These are phyloP conservation scores for Xylariomycetidae sp. DNA, from an alignment of 2,329 filamentous ascomycete species.

Conservation along the genomic window DNA sequence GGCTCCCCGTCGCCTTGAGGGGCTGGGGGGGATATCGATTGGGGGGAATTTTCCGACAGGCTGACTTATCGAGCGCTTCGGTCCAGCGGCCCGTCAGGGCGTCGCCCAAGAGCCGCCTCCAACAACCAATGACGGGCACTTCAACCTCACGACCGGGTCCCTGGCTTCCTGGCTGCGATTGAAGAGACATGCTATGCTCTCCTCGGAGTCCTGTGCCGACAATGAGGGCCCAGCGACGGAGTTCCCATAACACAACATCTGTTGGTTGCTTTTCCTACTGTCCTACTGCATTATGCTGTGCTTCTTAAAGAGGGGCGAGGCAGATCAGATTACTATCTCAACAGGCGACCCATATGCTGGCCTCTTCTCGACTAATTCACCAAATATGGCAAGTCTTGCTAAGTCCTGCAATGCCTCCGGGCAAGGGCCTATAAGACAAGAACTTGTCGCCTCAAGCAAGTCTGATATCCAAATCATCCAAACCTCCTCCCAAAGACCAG, in stretches of 20 bases:
- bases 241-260: constrained; percentile 10
- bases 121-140: constrained; percentile 11
- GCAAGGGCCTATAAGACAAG: constrained; percentile 1
- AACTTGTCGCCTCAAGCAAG: too few relatives aligned
- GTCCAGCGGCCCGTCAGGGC: constrained; percentile 24
- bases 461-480: too few relatives aligned
- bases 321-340: too few relatives aligned
- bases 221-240: constrained; percentile 9
- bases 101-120: constrained; percentile 14
- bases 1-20: constrained; percentile 7
- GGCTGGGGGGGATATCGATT: constrained; percentile 8
- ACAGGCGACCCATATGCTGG: constrained; percentile 5
- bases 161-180: constrained; percentile 7
- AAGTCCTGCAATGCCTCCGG: constrained; percentile 5
- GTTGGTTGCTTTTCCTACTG: constrained; percentile 1
- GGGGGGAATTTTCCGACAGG: constrained; percentile 20
- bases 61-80: constrained; percentile 9
- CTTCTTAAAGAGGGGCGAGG: too few relatives aligned
- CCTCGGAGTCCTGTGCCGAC: constrained; percentile 18
- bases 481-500: too few relatives aligned
- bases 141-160: constrained; percentile 5
- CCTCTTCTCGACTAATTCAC: constrained; percentile 4
- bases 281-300: too few relatives aligned
- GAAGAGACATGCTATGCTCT: constrained; percentile 11
- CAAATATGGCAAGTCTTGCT: constrained; percentile 8